Conservation (phyloP, 2,329 filamentous ascomycete species). For the Colletotrichum cuscutae region DNA sequence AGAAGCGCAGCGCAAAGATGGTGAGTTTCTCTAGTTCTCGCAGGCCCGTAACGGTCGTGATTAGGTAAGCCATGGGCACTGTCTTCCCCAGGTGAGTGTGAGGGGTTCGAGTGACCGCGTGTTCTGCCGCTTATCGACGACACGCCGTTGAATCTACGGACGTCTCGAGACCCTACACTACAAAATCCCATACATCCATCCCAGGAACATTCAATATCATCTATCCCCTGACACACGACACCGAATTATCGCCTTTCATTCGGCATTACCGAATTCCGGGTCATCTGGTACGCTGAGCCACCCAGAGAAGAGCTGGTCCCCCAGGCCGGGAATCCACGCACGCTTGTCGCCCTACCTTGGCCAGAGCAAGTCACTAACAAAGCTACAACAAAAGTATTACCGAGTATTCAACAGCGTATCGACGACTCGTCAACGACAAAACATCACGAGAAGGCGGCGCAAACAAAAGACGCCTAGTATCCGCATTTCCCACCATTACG, state of each 20-base stretch:
- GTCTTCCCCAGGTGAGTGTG: not conserved
- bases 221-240: slow-evolving; percentile 1
- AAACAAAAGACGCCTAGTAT: not conserved
- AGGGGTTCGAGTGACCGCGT: slow-evolving; percentile 10
- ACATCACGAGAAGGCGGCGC: slow-evolving; percentile 8
- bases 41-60: too few species aligned
- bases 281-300: not conserved
- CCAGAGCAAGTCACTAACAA: not conserved
- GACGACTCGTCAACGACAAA: slow-evolving; percentile 1
- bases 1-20: too few species aligned
- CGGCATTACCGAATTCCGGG: slow-evolving; percentile 5
- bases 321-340: not conserved
- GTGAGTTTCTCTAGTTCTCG: too few species aligned
- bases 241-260: slow-evolving; percentile 26
- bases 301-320: not conserved
- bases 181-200: slow-evolving; percentile 29
- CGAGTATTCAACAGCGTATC: not conserved
- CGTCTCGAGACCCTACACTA: slow-evolving; percentile 16
- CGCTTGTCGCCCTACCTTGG: slow-evolving; percentile 3
- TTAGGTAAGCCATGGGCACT: not conserved
- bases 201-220: not conserved
- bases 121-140: slow-evolving; percentile 14
- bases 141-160: not conserved
- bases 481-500: slow-evolving; percentile 28
- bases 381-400: not conserved